Evolutionary conservation across 352 stramenopile species (phyloP), one percentile per base, ranked within the genome.

Genomic region (Pythium grandisporangium): DNA sequence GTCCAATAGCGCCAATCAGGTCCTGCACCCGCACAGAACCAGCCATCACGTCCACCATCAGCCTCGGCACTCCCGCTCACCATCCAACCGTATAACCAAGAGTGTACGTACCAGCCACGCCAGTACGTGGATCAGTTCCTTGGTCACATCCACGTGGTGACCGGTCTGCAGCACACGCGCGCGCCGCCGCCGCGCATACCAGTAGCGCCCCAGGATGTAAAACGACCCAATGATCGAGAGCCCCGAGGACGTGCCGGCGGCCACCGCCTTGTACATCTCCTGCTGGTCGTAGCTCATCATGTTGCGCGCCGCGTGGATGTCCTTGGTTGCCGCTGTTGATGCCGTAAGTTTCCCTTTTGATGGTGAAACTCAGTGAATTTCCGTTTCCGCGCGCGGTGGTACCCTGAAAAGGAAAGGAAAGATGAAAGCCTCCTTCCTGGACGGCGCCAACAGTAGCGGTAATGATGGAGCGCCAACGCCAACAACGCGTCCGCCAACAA

Each of bases 171-270:
- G 47, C 2, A 61, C 55, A 26, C 71, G 62, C 48, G 63, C 48
- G 39, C 74, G 76, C 22, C 72, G 51, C 30, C 69, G 54, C 1
- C 70, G 70, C 38, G 62, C 66, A 48, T 87, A 84, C 76, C 73
- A 90, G 43, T 89, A 90, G 38, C 75, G 71, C 4, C 74, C 69
- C 25, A 93, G 70, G 48, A 93, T 93, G 60, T 93, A 93, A 26
- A 87, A 61, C 41, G 60, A 65, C 30, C 79, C 76, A 49, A 89
- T 63, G 38, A 90, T 85, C 27, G 79, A 90, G 26, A 93, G 66
- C 19, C 66, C 59, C 12, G 74, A 87, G n/a, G 74, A 87, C 43
- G 61, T 75, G 50, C 66, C 76, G 26, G 73, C 77, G 17, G 70
- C 70, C 12, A 78, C 51, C 19, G 63, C 77, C 55, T 84, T 69